Evolutionary conservation across 208 protist genomes (phyloP), one percentile per base, ranked within the genome.

Genomic region (Zelonia costaricensis): DNA sequence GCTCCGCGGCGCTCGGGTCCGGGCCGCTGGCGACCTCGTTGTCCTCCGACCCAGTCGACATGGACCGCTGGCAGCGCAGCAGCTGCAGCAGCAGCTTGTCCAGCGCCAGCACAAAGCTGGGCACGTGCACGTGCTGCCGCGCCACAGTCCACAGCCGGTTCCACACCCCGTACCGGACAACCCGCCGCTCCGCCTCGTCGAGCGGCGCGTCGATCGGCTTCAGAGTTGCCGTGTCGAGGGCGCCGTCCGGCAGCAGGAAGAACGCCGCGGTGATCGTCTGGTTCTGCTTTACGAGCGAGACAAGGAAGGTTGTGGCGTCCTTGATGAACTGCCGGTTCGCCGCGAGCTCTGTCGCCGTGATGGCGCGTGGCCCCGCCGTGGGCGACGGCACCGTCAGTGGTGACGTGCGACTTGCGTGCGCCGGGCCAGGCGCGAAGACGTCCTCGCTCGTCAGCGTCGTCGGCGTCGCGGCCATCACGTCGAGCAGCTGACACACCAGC

Each of bases 221-320:
- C 63, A 84, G 23, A 33, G 63, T 72, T 12, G n/a, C 66, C 2
- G 54, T 23, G 56, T 48, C 53, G 15, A 60, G 18, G 36, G 70
- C 64, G 28, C 58, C 60, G 47, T 86, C 80, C 2, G 80, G 80
- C 16, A 86, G 62, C 9, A 83, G 46, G 4, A 86, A 52, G 52
- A 86, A 80, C 30, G 56, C 43, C 42, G 67, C 13, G 3, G 46
- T 67, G 35, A 67, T 62, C 23, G 54, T 20, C 46, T 72, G 74
- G 25, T 56, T 69, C 39, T 71, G 45, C 43, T 70, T 45, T 8
- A 69, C 55, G n/a, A 76, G 62, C 1, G 56, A 36, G 22, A 71
- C 56, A 16, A 81, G 39, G 25, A 81, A 62, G 12, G 46, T 58
- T 22, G 46, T 72, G 22, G 54, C 58, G 10, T 62, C 59, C n/a